Evolutionary conservation across 2,329 filamentous ascomycete species (phyloP).

Genomic region (Aspergillus fumigatiaffinis): DNA sequence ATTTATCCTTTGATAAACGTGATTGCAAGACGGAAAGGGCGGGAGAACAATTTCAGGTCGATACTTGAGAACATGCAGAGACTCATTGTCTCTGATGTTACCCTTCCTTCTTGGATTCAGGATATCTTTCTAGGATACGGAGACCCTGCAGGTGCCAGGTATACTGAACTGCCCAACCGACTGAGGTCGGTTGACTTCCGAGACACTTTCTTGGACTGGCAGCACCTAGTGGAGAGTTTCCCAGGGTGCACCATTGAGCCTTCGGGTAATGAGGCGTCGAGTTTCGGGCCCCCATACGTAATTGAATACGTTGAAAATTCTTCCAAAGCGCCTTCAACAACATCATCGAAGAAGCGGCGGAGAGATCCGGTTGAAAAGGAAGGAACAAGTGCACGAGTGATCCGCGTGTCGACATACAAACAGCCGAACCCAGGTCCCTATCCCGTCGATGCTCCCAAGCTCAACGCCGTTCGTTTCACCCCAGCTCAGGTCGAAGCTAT

Average conservation of each 20-base stretch:
- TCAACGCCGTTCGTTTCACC: slow-evolving; percentile 84
- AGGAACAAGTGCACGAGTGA: slow-evolving; percentile 59
- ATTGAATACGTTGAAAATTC: slow-evolving; percentile 62
- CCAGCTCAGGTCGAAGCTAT: slow-evolving; percentile 89
- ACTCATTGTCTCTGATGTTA: slow-evolving; percentile 78
- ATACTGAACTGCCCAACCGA: slow-evolving; percentile 74
- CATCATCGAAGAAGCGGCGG: slow-evolving; percentile 80
- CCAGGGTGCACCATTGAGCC: slow-evolving; percentile 85
- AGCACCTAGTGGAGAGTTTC: slow-evolving; percentile 84
- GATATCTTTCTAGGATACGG: slow-evolving; percentile 98
- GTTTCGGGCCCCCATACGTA: slow-evolving; percentile 84
- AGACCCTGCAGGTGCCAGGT: slow-evolving; percentile 81
- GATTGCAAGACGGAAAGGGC: slow-evolving; percentile 72
- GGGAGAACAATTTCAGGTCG: slow-evolving; percentile 97
- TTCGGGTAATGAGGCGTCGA: slow-evolving; percentile 64
- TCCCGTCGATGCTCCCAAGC: slow-evolving; percentile 73
- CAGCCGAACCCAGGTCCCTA: slow-evolving; percentile 88
- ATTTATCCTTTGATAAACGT: slow-evolving; percentile 84
- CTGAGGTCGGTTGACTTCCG: slow-evolving; percentile 80
- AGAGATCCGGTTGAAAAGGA: slow-evolving; percentile 68
- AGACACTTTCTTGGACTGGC: slow-evolving; percentile 94
- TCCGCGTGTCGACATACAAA: slow-evolving; percentile 86
- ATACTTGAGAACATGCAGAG: slow-evolving; percentile 88
- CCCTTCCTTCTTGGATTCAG: slow-evolving; percentile 85
- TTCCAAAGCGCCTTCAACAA: slow-evolving; percentile 50